Evolutionary conservation across 2,329 filamentous ascomycete genomes (phyloP).

Genomic region (Pyrenophora tritici-repentis): DNA sequence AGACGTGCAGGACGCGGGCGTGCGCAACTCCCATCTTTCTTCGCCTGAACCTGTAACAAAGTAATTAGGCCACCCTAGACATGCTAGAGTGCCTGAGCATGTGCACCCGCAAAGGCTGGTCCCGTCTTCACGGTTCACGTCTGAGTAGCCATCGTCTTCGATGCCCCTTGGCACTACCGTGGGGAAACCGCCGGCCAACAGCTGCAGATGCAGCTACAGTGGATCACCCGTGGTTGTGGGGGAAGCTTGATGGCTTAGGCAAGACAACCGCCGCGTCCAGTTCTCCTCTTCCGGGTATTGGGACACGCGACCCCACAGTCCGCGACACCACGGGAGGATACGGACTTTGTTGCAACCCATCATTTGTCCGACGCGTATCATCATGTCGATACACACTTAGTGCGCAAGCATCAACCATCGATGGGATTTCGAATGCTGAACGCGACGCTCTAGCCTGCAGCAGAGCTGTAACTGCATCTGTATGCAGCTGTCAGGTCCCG

Average conservation of each 20-base stretch:
- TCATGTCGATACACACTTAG: neutral
- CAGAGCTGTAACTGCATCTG: constrained; percentile 5
- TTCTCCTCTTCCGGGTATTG: constrained; percentile 12
- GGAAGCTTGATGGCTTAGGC: constrained; percentile 36
- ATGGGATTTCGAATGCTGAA: neutral
- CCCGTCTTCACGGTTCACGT: neutral
- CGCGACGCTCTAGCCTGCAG: neutral
- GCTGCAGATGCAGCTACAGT: constrained; percentile 10
- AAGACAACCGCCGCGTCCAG: constrained; percentile 11
- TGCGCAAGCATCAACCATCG: neutral
- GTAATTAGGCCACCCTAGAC: neutral
- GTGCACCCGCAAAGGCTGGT: neutral
- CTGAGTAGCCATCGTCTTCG: neutral
- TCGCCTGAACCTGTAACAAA: constrained; percentile 7
- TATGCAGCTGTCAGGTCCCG: constrained; percentile 12
- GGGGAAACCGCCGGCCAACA: neutral
- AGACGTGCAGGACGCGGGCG: neutral
- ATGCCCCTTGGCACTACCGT: neutral
- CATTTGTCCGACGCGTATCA: too few relatives aligned
- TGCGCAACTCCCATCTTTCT: constrained; percentile 1
- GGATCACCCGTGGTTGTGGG: constrained; percentile 29
- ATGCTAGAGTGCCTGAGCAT: neutral
- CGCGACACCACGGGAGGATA: constrained; percentile 10
- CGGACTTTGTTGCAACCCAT: neutral
- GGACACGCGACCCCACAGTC: constrained; percentile 14